A percentile compares a stretch with the other conserved stretches of the same genome.
Conservation (phyloP, 257 asterid genomes). For the Solanum piurae region DNA sequence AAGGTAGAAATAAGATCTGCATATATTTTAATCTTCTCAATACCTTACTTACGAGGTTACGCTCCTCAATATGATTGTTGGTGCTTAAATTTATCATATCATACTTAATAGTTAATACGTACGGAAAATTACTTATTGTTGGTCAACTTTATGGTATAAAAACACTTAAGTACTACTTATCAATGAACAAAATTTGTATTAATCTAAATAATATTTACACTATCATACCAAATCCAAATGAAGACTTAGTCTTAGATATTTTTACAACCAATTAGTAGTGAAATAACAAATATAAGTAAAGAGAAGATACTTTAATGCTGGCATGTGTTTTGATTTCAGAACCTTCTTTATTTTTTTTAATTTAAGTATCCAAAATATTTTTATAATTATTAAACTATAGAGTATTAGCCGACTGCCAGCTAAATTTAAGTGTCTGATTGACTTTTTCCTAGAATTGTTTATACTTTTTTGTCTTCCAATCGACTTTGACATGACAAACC, state of each 20-base stretch:
- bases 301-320: background rate
- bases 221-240: background rate
- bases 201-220: background rate
- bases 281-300: background rate
- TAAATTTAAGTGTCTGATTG: background rate
- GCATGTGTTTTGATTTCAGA: background rate
- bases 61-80: background rate
- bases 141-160: background rate
- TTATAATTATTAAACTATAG: background rate
- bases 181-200: background rate
- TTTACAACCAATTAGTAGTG: background rate
- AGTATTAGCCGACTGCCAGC: background rate
- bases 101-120: background rate
- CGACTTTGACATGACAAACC: background rate
- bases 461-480: background rate
- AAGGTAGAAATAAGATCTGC: rapidly evolving
- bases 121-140: background rate
- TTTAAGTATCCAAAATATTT: background rate
- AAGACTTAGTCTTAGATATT: background rate
- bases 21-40: background rate
- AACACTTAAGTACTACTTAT: background rate
- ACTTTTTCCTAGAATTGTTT: background rate
- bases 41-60: too few relatives aligned
- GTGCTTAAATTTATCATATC: background rate
- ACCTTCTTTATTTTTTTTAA: background rate